Conservation (phyloP, 2,329 filamentous ascomycete genomes). For the Aureobasidium vineae region DNA sequence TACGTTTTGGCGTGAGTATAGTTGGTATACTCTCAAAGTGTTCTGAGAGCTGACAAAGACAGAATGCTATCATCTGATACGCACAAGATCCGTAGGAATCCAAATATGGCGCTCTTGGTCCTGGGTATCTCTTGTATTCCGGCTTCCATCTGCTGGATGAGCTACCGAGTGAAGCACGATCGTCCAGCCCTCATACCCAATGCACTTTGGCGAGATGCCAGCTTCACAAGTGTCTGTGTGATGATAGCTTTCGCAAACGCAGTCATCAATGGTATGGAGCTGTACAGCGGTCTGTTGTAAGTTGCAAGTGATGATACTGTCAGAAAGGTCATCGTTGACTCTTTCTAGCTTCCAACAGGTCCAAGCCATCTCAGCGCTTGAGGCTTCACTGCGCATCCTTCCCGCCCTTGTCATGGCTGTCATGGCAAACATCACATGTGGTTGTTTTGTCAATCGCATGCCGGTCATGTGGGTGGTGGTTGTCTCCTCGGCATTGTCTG, state of each 20-base stretch:
- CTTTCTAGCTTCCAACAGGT: slow-evolving; percentile 32
- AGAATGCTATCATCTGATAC: slow-evolving; percentile 37
- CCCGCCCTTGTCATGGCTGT: slow-evolving; percentile 49
- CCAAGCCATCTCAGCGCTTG: slow-evolving; percentile 30
- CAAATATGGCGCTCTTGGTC: no score
- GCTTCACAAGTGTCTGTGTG: slow-evolving; percentile 58
- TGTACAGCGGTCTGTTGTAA: slow-evolving; percentile 43
- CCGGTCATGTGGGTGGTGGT: slow-evolving; percentile 28
- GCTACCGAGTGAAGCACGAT: slow-evolving; percentile 46
- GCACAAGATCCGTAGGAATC: no score
- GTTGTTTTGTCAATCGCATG: slow-evolving; percentile 31
- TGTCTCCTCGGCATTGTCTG: slow-evolving; percentile 37
- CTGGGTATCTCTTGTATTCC: slow-evolving; percentile 43
- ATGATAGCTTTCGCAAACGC: slow-evolving; percentile 42
- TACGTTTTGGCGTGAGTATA: slow-evolving; percentile 41
- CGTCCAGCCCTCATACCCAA: slow-evolving; percentile 63
- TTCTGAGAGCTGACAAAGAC: no score
- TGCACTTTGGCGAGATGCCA: slow-evolving; percentile 56
- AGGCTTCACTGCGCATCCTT: slow-evolving; percentile 43
- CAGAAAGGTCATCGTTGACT: no score
- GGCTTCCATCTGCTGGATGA: slow-evolving; percentile 56
- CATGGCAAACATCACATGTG: slow-evolving; percentile 37
- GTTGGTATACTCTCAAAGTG: no score
- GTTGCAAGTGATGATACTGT: neutral
- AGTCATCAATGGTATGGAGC: slow-evolving; percentile 41